Base-by-base conservation (phyloP, 305 asterid species). In the Fraxinus xanthoxyloides region DNA sequence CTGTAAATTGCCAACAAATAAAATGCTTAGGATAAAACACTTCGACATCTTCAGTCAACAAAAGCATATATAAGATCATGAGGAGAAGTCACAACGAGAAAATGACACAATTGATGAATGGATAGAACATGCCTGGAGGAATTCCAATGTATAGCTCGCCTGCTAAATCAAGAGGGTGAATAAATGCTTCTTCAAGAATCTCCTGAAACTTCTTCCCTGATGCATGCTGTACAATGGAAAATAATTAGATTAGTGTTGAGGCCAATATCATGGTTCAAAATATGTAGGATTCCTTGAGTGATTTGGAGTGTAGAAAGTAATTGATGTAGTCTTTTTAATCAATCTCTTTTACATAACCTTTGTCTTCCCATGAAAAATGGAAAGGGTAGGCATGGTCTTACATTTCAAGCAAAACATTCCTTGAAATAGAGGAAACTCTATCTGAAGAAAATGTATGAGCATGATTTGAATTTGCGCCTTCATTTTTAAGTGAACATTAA, bases 61-160 rank as follows among this genome's bases (percentile, higher is more conserved):
- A 80, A 81, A 77, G 67, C 19, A 59, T 5, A 40, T 17, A 77
- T 13, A 13, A 78, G 35, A 82, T 65, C 69, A 74, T 21, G 78
- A 38, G 34, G 51, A 81, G 13, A 46, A 13, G 40, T 75, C 46
- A 6, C 9, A 4, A 9, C 4, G 40, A 56, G 80, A 78, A 80
- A 78, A 56, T 72, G 38, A 74, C 13, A 24, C 65, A 80, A 85
- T 48, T 19, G 38, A 77, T 32, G 63, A 67, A 86, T 74, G 54
- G 76, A 19, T 28, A 38, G 85, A 76, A 85, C 90, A 82, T 91
- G 83, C 99, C 99, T 90, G 99, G 98, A 86, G 99, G 99, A 81
- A 93, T 92, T 87, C 99, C 99, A 80, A 96, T 88, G 91, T 96
- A 96, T 61, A 96, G 90, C 90, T 96, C 99, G 86, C 98, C 98